Evolutionary conservation across 441 rosid species (phyloP).

Genomic region (Populus hybrid): DNA sequence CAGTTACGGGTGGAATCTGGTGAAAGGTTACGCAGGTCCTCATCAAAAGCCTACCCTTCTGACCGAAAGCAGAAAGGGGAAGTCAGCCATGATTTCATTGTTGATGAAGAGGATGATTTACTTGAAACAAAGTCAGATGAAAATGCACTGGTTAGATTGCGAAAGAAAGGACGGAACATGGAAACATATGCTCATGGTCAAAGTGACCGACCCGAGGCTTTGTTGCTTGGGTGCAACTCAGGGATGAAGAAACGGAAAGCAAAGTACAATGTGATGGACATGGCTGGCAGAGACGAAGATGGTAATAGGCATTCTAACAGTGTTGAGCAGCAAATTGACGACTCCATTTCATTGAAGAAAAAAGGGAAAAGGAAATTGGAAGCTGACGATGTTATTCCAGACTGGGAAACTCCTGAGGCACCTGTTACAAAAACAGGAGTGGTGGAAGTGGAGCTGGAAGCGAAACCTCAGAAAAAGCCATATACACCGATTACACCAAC

Average conservation of each 20-base stretch:
- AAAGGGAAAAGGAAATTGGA: conserved; percentile 73
- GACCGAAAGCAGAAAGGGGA: conserved; percentile 55
- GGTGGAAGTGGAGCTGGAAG: conserved; percentile 64
- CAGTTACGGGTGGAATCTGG: conserved; percentile 46
- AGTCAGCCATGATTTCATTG: conserved; percentile 28
- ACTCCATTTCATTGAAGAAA: conserved; percentile 49
- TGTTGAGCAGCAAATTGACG: conserved; percentile 45
- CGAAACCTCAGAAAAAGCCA: conserved; percentile 77
- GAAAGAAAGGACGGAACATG: conserved; percentile 51
- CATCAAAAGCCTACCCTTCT: conserved; percentile 46
- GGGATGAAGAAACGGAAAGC: conserved; percentile 66
- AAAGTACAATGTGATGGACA: conserved; percentile 51
- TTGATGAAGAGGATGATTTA: conserved; percentile 54
- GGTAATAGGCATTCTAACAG: conserved; percentile 36
- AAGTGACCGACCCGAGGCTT: conserved; percentile 53
- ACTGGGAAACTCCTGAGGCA: conserved; percentile 55
- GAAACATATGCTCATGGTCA: conserved; percentile 40
- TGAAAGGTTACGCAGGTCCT: conserved; percentile 42
- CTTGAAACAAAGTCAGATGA: conserved; percentile 46
- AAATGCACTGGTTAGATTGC: conserved; percentile 33
- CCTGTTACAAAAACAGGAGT: conserved; percentile 43
- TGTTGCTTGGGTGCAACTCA: conserved; percentile 50
- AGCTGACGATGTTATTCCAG: conserved; percentile 44
- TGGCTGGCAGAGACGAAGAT: conserved; percentile 47
- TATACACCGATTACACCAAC: conserved; percentile 90